A percentile compares a stretch with the other conserved stretches of the same genome.
Conservation (phyloP, 2,329 filamentous ascomycete genomes). For the Pezicula radicicola region DNA sequence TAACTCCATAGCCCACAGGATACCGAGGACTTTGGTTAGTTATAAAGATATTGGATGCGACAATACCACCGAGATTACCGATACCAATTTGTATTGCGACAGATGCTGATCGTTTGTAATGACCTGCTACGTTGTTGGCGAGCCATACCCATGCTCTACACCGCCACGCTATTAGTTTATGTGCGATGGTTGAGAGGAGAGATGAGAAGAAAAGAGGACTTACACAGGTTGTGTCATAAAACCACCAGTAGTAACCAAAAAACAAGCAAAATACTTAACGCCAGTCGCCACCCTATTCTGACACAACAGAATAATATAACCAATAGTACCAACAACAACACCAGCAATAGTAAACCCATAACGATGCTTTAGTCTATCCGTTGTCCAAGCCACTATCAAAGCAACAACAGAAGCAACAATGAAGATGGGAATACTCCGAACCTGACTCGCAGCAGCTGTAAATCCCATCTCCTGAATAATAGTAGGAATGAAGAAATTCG, state of each 20-base stretch:
- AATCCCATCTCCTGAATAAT: conserved; percentile 38
- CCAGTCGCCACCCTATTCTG: conserved; percentile 42
- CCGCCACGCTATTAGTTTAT: not conserved
- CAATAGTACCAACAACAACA: conserved; percentile 10
- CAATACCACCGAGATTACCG: conserved; percentile 41
- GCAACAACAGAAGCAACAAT: conserved; percentile 28
- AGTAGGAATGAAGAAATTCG: conserved; percentile 37
- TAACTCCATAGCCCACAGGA: conserved; percentile 6
- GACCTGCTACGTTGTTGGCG: conserved; percentile 42
- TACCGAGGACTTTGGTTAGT: conserved; percentile 31
- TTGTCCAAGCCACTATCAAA: conserved; percentile 28
- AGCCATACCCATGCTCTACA: conserved; percentile 8
- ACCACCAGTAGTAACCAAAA: conserved; percentile 33
- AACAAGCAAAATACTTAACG: conserved; percentile 33
- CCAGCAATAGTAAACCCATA: conserved; percentile 32
- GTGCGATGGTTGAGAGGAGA: not conserved
- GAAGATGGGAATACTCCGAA: conserved; percentile 35
- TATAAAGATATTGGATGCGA: conserved; percentile 34
- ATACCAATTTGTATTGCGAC: conserved; percentile 47
- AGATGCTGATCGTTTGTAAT: conserved; percentile 48
- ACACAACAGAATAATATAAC: conserved; percentile 32
- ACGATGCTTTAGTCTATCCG: conserved; percentile 31
- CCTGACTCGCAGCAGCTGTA: conserved; percentile 29
- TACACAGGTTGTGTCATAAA: conserved; percentile 30
- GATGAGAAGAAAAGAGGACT: not conserved